Base-by-base conservation (phyloP, 768 basidiomycete genomes). In the Stropharia rugosoannulata region DNA sequence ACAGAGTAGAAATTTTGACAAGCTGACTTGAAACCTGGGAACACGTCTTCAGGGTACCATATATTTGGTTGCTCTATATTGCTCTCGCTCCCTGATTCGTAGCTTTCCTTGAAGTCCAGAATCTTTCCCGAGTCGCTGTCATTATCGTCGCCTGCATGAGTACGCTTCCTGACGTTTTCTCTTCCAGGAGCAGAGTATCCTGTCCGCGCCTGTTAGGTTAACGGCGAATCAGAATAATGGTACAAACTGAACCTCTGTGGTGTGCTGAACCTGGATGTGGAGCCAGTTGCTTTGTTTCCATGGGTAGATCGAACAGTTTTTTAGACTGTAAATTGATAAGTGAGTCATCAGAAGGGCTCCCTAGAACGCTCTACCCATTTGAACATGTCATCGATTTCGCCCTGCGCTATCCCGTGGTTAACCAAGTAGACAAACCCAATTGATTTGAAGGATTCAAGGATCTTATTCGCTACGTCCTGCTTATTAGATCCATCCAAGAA, bases 1-100 rank as follows among this genome's bases (percentile, higher is more conserved):
- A 73, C 78, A 75, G 78, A 77, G 59, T 73, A 83, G 63, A 84
- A 85, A 16, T 78, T 73, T 3, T 80, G 54, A 57, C 80, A 82
- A 0, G 75, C 75, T 51, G 81, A 76, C 49, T 71, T 78, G 62
- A 85, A 84, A 1, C 79, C 83, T 0, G 83, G 80, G 12, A 85
- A 67, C 0, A 76, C 68, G 12, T 69, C 73, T 4, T 82, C 82
- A 0, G 80, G 77, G 10, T 80, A 75, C 83, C 84, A 85, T 36
- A 84, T 80, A 59, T 85, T 84, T 1, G 82, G 80, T 70, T 79
- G 76, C 0, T 63, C 57, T 3, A 62, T 64, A 43, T 77, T 69
- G n/a, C 74, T 69, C 44, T 83, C 82, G 25, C 76, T 69, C 1
- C 81, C 82, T n/a, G 73, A 71, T 55, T 84, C 82, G 52, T 82